Evolutionary conservation across 2,329 filamentous ascomycete genomes (phyloP), one percentile per base, ranked within the genome.

Genomic region (Zasmidium cellare): DNA sequence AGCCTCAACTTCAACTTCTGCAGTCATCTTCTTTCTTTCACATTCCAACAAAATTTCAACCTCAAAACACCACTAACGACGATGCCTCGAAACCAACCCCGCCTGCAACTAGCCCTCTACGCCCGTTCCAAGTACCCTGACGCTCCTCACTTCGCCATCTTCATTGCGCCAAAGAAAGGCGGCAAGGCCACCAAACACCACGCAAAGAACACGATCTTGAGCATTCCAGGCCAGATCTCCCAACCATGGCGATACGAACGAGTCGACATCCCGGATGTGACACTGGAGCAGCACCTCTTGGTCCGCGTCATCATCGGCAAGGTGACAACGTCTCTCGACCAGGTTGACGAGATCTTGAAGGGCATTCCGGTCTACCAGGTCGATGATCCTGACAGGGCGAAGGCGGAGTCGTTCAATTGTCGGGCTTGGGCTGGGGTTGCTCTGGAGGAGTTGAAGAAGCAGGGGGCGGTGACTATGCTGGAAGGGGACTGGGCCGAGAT

Each of bases 51-150:
- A n/a, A n/a, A n/a, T n/a, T n/a, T n/a, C n/a, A n/a, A n/a, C n/a
- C n/a, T n/a, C n/a, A n/a, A n/a, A n/a, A n/a, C n/a, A n/a, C n/a
- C n/a, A n/a, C n/a, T n/a, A 31, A 31, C 44, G 44, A 50, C n/a
- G 49, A 62, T 60, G 59, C 48, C 56, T 25, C 58, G 59, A 28
- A 65, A 67, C 56, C 67, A 67, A 56, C 65, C 56, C 3, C 64
- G 65, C 19, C 59, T 67, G 23, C 58, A 67, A 31, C 62, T 67
- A 14, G 62, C 61, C 19, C 54, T 69, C 28, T 69, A 69, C 56
- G 57, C 63, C 16, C 64, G 65, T 2, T 58, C 63, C 2, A 69
- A 67, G 38, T 60, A 67, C 50, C 63, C 62, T 2, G 59, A 46
- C 3, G 54, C 59, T 11, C 66, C 63, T 46, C 62, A 67, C 50